A percentile compares a stretch with the other conserved stretches of the same genome.
These are phyloP conservation scores for Suhomyces yuchorum DNA, from an alignment of 1,139 yeast genomes.

Conservation along the genomic window DNA sequence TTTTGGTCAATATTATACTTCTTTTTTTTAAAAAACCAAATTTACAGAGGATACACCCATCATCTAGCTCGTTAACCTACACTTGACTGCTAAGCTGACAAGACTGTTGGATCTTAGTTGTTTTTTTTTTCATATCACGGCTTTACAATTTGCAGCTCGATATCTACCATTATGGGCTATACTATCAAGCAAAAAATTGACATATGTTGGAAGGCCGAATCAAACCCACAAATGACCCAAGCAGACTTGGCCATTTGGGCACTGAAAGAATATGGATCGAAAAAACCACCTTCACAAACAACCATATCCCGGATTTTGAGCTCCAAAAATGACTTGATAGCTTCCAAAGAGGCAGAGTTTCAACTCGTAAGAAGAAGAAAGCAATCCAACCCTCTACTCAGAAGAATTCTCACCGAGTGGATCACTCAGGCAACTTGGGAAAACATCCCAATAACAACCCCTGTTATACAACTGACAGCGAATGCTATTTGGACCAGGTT, in stretches of 20 bases:
- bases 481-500: constrained; percentile 63
- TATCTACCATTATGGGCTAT: constrained; percentile 45
- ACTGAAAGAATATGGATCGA: constrained; percentile 51
- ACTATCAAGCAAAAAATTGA: constrained; percentile 67
- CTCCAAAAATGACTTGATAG: constrained; percentile 58
- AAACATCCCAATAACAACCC: constrained; percentile 63
- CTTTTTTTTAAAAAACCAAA: not conserved
- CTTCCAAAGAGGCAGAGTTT: constrained; percentile 60
- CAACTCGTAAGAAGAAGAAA: constrained; percentile 56
- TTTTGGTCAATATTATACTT: not conserved
- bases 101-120: not conserved
- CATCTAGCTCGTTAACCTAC: too few relatives aligned
- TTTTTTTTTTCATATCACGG: not conserved
- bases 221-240: constrained; percentile 69
- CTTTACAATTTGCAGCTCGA: not conserved
- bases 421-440: constrained; percentile 70
- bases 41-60: not conserved
- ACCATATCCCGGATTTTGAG: constrained; percentile 64
- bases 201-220: constrained; percentile 65
- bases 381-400: constrained; percentile 55
- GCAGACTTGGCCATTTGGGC: constrained; percentile 71
- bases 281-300: constrained; percentile 64
- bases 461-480: constrained; percentile 65
- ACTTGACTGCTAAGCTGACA: too few relatives aligned
- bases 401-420: constrained; percentile 67